A percentile compares a stretch with the other conserved stretches of the same genome.
Evolutionary conservation across 116 monocot species (phyloP).

Genomic region (Papilionanthe hybrid): DNA sequence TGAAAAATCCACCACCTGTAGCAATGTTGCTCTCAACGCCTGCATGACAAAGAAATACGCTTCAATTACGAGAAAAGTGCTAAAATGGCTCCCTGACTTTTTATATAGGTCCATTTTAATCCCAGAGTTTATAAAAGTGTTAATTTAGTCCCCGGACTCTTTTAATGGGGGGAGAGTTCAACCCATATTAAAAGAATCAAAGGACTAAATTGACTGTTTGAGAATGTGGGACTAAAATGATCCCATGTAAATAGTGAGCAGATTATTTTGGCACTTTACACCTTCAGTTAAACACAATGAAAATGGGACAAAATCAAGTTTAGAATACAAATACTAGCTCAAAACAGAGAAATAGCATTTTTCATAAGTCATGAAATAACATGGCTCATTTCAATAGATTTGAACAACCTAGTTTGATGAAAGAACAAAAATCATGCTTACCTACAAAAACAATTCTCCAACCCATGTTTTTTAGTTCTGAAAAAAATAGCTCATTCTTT

Average conservation of each 20-base stretch:
- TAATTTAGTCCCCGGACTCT: too few species aligned
- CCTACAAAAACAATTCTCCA: conserved; percentile 43
- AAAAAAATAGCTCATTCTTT: conserved; percentile 32
- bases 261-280: too few species aligned
- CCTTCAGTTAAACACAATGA: background rate
- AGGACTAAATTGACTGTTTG: too few species aligned
- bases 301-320: background rate
- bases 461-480: conserved; percentile 27
- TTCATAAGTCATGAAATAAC: background rate
- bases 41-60: conserved; percentile 8
- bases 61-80: too few species aligned
- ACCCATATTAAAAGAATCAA: too few species aligned
- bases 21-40: conserved; percentile 17
- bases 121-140: too few species aligned
- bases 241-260: too few species aligned
- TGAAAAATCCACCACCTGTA: conserved; percentile 17
- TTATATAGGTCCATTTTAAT: too few species aligned
- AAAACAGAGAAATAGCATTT: background rate
- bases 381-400: background rate
- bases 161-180: too few species aligned
- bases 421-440: conserved; percentile 22
- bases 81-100: too few species aligned
- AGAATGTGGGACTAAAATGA: too few species aligned
- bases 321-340: background rate
- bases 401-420: background rate